Evolutionary conservation across 345 rosid species (phyloP).

Genomic region (Camelina laxa): DNA sequence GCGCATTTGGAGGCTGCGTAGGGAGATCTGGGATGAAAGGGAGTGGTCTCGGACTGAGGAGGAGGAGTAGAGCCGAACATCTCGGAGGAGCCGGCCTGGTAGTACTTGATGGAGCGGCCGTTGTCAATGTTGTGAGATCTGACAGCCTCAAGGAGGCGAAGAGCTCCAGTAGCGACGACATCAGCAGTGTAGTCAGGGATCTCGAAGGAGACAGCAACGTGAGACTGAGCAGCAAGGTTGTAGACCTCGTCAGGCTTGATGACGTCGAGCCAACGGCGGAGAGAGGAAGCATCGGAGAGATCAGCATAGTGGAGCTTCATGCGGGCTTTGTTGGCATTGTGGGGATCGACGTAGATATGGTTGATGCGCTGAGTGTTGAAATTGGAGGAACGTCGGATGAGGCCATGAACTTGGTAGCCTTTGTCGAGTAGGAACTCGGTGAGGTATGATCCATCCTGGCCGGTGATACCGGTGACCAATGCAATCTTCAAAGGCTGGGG

Average conservation of each 20-base stretch:
- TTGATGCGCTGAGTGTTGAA: slow-evolving; percentile 95
- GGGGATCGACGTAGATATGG: slow-evolving; percentile 97
- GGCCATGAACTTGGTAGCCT: slow-evolving; percentile 86
- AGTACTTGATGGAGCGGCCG: slow-evolving; percentile 62
- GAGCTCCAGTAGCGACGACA: slow-evolving; percentile 92
- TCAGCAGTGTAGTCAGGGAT: slow-evolving; percentile 97
- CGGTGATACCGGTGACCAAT: slow-evolving; percentile 89
- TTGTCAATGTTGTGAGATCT: slow-evolving; percentile 80
- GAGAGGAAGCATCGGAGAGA: slow-evolving; percentile 88
- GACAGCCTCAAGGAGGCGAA: slow-evolving; percentile 92
- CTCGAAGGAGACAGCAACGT: slow-evolving; percentile 95
- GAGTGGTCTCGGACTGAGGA: slow-evolving; percentile 70
- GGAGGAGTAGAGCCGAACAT: slow-evolving; percentile 95
- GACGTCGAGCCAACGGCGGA: slow-evolving; percentile 95
- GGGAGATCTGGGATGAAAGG: slow-evolving; percentile 89
- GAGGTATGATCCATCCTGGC: slow-evolving; percentile 96
- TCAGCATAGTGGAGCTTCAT: slow-evolving; percentile 95
- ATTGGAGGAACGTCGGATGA: slow-evolving; percentile 94
- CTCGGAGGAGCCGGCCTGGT: slow-evolving; percentile 88
- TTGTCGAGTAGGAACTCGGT: slow-evolving; percentile 82
- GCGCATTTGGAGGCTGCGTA: slow-evolving; percentile 87
- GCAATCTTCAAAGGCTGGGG: slow-evolving; percentile 55
- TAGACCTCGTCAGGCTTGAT: slow-evolving; percentile 90
- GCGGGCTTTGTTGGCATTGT: slow-evolving; percentile 78
- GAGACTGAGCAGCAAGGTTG: slow-evolving; percentile 94